Evolutionary conservation across 352 stramenopile genomes (phyloP), one percentile per base, ranked within the genome.

Genomic region (Pythium plurisporium): DNA sequence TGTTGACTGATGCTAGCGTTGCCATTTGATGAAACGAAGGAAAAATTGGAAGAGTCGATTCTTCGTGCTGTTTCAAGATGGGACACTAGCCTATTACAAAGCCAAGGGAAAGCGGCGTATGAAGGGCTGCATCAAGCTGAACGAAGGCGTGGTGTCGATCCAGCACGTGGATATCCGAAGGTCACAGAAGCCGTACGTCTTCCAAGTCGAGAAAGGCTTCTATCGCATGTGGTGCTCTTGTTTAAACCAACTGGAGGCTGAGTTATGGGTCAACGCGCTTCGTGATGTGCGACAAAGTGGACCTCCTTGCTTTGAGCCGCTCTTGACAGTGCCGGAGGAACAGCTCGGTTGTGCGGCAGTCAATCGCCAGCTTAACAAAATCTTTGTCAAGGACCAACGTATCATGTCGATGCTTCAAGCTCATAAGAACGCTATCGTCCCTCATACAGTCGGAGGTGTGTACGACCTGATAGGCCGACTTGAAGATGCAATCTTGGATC

Each of bases 21-120:
- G 20, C 5, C n/a, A 44, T 20, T 44, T 7, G 26, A 5, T 4
- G 19, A 9, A 4, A 9, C 20, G n/a, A 44, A 84, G 77, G 77
- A 90, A 92, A 58, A 93, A 70, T 48, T 95, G 86, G 86, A 95
- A 94, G 63, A 82, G 62, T 53, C 81, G 86, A 31, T 94, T 89
- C 59, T 95, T 95, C 47, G 82, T 95, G 36, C 61, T 95, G 12
- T 94, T 89, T 53, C 69, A 73, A 9, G 83, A 95, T 55, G 83
- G 81, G 5, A 91, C 79, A 11, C 79, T 95, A 30, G 83, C 75
- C 10, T 95, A 95, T 45, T 95, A 94, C 57, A 89, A 91, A 59
- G 82, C 73, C 48, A 82, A 86, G 33, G 73, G 68, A 27, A 80
- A 77, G 47, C 79, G 76, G 46, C 87, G 86, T 61, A 91, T 93